Evolutionary conservation across 1,284 basidiomycete genomes (phyloP).

Genomic region (Rhizoctonia solani): DNA sequence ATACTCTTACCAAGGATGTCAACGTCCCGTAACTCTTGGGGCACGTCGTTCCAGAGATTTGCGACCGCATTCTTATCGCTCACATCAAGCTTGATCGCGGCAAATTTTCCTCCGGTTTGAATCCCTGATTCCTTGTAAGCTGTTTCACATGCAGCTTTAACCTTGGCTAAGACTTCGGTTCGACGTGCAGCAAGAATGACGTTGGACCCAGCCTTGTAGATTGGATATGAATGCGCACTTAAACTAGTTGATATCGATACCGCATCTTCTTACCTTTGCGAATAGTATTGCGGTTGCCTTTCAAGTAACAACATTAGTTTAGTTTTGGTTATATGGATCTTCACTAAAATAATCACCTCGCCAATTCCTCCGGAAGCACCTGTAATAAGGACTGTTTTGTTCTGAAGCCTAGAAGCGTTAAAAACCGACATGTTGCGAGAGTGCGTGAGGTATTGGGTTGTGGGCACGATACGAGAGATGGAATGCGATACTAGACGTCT

Average conservation of each 20-base stretch:
- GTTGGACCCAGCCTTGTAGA: conserved; percentile 70
- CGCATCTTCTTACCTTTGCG: conserved; percentile 74
- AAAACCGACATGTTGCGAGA: conserved; percentile 68
- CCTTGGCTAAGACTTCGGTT: conserved; percentile 63
- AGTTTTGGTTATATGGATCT: background rate
- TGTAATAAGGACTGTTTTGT: conserved; percentile 86
- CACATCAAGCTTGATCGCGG: conserved; percentile 71
- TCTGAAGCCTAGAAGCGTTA: conserved; percentile 72
- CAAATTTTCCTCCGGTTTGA: conserved; percentile 72
- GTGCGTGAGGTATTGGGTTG: background rate
- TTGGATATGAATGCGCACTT: conserved; percentile 1
- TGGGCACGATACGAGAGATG: background rate
- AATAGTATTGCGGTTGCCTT: conserved; percentile 84
- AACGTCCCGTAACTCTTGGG: conserved; percentile 64
- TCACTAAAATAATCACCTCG: conserved; percentile 55
- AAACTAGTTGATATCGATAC: background rate
- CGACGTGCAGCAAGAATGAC: conserved; percentile 75
- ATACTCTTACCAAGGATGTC: conserved; percentile 69
- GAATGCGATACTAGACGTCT: conserved; percentile 5
- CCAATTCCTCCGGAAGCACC: conserved; percentile 86
- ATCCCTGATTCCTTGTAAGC: conserved; percentile 74
- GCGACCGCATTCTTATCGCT: conserved; percentile 71
- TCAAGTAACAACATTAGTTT: conserved; percentile 21
- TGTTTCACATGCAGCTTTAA: conserved; percentile 63
- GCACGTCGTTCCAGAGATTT: conserved; percentile 67